Percentiles rank a stretch among this genome's conserved stretches.
Evolutionary conservation across 768 basidiomycete species (phyloP).

Genomic region (Mrakia blollopis): DNA sequence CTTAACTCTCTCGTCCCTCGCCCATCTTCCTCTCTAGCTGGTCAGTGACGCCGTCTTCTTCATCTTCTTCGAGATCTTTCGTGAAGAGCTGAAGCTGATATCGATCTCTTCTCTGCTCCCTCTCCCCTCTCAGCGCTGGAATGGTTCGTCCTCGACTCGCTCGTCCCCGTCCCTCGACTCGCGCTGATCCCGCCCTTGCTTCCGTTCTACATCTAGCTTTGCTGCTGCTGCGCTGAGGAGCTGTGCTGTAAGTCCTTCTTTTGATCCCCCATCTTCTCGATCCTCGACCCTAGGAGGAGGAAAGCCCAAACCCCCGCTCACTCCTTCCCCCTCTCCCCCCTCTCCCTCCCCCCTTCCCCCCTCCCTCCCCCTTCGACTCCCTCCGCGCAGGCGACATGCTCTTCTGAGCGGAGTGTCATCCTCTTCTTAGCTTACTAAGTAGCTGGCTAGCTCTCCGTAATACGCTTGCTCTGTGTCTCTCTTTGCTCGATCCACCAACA

Average conservation of each 20-base stretch:
- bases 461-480: no score
- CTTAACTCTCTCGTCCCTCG: background rate
- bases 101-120: background rate
- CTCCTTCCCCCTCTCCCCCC: background rate
- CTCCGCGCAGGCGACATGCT: conserved; percentile 14
- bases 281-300: no score
- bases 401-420: background rate
- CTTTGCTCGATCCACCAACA: no score
- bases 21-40: background rate
- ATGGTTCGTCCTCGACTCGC: background rate
- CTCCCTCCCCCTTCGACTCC: background rate
- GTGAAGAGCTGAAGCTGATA: background rate
- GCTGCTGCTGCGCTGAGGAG: conserved; percentile 28
- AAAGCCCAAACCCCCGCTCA: no score
- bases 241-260: conserved; percentile 19
- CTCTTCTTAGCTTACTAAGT: no score
- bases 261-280: no score
- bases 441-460: no score
- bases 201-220: background rate
- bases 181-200: background rate
- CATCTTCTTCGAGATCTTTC: background rate
- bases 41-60: background rate
- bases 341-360: background rate
- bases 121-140: background rate
- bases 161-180: background rate